Conservation (phyloP, 768 basidiomycete species). For the Pisolithus tinctorius region DNA sequence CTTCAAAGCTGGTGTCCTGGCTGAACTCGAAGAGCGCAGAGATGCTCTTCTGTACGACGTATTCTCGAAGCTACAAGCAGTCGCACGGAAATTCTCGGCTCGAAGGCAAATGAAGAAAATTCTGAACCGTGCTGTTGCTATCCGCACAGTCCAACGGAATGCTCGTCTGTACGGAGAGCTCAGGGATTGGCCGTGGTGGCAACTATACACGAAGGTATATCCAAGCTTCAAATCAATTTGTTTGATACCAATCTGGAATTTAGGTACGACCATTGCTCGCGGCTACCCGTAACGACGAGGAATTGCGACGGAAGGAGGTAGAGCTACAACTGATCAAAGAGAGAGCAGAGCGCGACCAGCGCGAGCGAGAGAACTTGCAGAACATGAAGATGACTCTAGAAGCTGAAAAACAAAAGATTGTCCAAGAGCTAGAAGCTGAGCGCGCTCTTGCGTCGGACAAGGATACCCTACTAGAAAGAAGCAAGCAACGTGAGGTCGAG, state of each 20-base stretch:
- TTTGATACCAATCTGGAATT: slow-evolving; percentile 6
- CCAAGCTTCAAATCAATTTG: neutral
- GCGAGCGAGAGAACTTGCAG: slow-evolving; percentile 73
- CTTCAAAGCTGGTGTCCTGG: slow-evolving; percentile 97
- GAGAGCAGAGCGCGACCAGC: slow-evolving; percentile 79
- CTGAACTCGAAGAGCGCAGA: slow-evolving; percentile 89
- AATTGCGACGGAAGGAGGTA: slow-evolving; percentile 78
- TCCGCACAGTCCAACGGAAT: slow-evolving; percentile 90
- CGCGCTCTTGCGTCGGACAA: slow-evolving; percentile 76
- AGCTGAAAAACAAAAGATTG: slow-evolving; percentile 75
- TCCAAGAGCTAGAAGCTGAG: slow-evolving; percentile 78
- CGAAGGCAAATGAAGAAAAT: slow-evolving; percentile 91
- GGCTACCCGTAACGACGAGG: slow-evolving; percentile 89
- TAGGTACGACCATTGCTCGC: slow-evolving; percentile 89
- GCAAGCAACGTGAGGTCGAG: slow-evolving; percentile 78
- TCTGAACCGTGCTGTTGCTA: slow-evolving; percentile 84
- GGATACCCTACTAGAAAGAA: slow-evolving; percentile 72
- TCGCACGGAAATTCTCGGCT: slow-evolving; percentile 78
- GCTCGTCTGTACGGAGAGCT: slow-evolving; percentile 87
- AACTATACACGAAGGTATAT: slow-evolving; percentile 83
- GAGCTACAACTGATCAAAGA: slow-evolving; percentile 79
- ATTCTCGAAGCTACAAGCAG: slow-evolving; percentile 84
- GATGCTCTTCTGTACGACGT: slow-evolving; percentile 85
- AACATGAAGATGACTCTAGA: slow-evolving; percentile 77
- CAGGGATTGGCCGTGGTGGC: slow-evolving; percentile 99